A percentile compares a stretch with the other conserved stretches of the same genome.
Evolutionary conservation across 2,329 filamentous ascomycete species (phyloP).

Genomic region (Berkeleyomyces basicola): DNA sequence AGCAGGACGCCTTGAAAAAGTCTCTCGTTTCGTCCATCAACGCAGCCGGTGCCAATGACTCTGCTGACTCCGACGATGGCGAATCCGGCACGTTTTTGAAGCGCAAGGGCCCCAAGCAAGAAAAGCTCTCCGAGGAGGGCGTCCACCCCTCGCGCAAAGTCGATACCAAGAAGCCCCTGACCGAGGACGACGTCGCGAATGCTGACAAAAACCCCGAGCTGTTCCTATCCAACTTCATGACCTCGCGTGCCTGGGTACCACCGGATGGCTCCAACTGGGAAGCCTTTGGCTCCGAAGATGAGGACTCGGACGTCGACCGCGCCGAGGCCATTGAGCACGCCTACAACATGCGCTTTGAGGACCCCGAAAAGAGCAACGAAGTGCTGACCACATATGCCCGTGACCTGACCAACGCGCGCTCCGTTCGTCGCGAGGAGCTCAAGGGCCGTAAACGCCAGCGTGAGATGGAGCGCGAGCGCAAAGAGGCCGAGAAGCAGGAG

Average conservation of each 20-base stretch:
- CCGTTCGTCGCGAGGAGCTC: conserved; percentile 70
- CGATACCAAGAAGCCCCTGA: conserved; percentile 30
- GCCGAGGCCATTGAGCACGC: conserved; percentile 83
- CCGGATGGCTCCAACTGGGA: conserved; percentile 50
- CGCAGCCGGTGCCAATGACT: conserved; percentile 28
- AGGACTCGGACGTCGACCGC: conserved; percentile 55
- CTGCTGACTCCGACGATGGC: conserved; percentile 31
- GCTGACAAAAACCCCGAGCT: conserved; percentile 82
- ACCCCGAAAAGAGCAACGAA: conserved; percentile 76
- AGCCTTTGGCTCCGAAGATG: conserved; percentile 85
- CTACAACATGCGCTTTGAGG: conserved; percentile 93
- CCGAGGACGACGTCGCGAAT: conserved; percentile 48
- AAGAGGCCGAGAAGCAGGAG: conserved; percentile 61
- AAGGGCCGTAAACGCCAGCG: conserved; percentile 61
- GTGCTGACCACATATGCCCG: conserved; percentile 75
- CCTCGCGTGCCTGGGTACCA: conserved; percentile 77
- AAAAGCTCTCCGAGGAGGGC: conserved; percentile 18
- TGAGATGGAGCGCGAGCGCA: conserved; percentile 59
- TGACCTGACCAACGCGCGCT: conserved; percentile 65
- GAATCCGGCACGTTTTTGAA: conserved; percentile 18
- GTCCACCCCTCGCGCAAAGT: conserved; percentile 39
- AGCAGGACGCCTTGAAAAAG: conserved; percentile 70
- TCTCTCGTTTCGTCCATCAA: conserved; percentile 70
- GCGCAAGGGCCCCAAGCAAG: conserved; percentile 15
- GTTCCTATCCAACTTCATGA: conserved; percentile 90